Base-by-base conservation (phyloP, 2,329 filamentous ascomycete genomes). In the Talaromyces sp. region DNA sequence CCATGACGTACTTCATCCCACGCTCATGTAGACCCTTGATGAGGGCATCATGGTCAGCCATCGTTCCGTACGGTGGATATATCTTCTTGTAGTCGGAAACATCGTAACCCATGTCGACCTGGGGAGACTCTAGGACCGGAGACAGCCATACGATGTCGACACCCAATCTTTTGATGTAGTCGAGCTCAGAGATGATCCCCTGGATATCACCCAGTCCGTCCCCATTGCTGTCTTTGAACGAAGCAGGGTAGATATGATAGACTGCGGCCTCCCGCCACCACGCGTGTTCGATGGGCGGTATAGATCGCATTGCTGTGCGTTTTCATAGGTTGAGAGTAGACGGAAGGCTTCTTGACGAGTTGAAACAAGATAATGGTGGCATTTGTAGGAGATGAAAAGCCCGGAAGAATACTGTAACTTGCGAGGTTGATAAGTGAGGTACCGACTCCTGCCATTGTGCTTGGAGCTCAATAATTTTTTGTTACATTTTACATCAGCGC, bases 51-150 rank as follows among this genome's bases (percentile, higher is more conserved):
- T 80, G 71, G 62, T 80, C 78, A 21, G 70, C 68, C 3, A 80
- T 65, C 1, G 73, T 75, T 19, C 78, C 78, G 61, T 79, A 81
- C 15, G 69, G 67, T 0, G 76, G 76, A 60, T 80, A 74, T 51
- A 80, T 77, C 55, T 73, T 70, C 56, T 75, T 73, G 65, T 80
- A 70, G 48, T 72, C 61, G 39, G 81, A 79, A 50, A 88, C 84
- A 65, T 88, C 86, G 56, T 80, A 81, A 35, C 78, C 78, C 75
- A 80, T 80, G 56, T 81, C 78, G 2, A 72, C 70, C 63, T 78
- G 77, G 9, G 77, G 77, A 21, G 75, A 78, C 60, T 77, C 77
- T 65, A 72, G 78, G 54, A 78, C 72, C 9, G 86, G 87, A 36
- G 58, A 67, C 1, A 72, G 59, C 69, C 69, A 71, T 57, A 72